Conservation (phyloP, 2,329 filamentous ascomycete genomes). For the Beauveria scarabaeidicola region DNA sequence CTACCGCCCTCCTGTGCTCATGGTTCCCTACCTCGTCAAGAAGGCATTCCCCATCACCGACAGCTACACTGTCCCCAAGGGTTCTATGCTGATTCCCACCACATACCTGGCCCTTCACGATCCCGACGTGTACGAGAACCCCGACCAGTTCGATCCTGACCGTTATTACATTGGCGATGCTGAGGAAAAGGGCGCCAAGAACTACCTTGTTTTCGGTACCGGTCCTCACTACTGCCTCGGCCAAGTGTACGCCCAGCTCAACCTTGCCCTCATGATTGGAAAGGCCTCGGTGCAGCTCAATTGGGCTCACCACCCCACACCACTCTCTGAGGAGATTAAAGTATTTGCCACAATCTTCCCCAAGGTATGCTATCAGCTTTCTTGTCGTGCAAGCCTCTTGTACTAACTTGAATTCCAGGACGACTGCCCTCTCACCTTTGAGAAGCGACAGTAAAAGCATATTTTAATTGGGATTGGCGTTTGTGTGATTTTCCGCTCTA, state of each 20-base stretch:
- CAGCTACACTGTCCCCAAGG: constrained; percentile 86
- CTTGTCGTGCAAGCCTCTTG: constrained; percentile 10
- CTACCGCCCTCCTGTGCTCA: constrained; percentile 91
- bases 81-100: constrained; percentile 89
- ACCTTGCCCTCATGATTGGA: constrained; percentile 81
- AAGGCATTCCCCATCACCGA: constrained; percentile 88
- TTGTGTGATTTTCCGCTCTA: background rate
- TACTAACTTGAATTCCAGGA: constrained; percentile 46
- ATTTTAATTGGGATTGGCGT: background rate
- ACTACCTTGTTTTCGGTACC: constrained; percentile 92
- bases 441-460: constrained; percentile 36
- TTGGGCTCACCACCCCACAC: constrained; percentile 83
- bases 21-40: constrained; percentile 94
- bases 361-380: constrained; percentile 53
- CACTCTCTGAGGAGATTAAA: constrained; percentile 85
- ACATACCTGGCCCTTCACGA: constrained; percentile 88
- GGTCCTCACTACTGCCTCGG: constrained; percentile 96
- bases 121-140: constrained; percentile 82
- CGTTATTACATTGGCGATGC: constrained; percentile 86
- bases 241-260: constrained; percentile 82
- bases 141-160: constrained; percentile 83
- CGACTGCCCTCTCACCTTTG: constrained; percentile 73
- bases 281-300: constrained; percentile 81
- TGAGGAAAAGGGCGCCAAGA: constrained; percentile 79
- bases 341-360: constrained; percentile 99